Conservation (phyloP, 2,329 filamentous ascomycete species). For the Fusarium chaquense region DNA sequence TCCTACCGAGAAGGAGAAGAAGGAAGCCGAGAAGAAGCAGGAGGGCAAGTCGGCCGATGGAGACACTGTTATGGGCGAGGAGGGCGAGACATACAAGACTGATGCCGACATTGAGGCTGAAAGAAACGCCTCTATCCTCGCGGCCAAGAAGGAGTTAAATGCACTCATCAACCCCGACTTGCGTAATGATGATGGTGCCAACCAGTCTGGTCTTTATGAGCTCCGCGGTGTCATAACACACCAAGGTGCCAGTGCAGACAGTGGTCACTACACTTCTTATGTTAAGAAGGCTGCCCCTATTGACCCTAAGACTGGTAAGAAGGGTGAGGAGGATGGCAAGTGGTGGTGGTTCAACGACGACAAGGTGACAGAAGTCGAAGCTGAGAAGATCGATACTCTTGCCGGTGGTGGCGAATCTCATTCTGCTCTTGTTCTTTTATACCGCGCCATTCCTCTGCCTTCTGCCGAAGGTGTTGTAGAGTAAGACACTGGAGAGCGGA, state of each 20-base stretch:
- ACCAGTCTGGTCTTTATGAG: constrained; percentile 96
- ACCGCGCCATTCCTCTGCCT: constrained; percentile 78
- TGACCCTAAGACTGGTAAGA: constrained; percentile 81
- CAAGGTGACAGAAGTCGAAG: constrained; percentile 90
- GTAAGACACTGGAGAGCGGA: constrained; percentile 24
- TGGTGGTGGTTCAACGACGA: constrained; percentile 99
- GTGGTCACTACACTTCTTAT: constrained; percentile 97
- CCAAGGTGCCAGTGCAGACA: constrained; percentile 95
- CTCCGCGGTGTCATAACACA: constrained; percentile 94
- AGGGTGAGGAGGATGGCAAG: constrained; percentile 85
- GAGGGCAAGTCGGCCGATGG: constrained; percentile 63
- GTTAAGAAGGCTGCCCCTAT: constrained; percentile 88
- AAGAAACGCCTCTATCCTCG: constrained; percentile 77
- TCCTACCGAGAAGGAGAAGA: constrained; percentile 64
- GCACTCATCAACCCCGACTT: constrained; percentile 81
- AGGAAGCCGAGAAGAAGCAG: constrained; percentile 64
- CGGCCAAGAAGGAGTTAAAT: constrained; percentile 89
- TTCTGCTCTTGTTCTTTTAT: constrained; percentile 83
- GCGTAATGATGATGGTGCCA: constrained; percentile 81
- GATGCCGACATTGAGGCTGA: constrained; percentile 94
- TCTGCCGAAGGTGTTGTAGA: constrained; percentile 61
- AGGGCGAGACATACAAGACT: constrained; percentile 82
- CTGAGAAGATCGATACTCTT: constrained; percentile 90
- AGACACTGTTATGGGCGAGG: constrained; percentile 75
- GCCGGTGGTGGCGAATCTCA: constrained; percentile 91